Evolutionary conservation across 2,329 filamentous ascomycete species (phyloP), one percentile per base, ranked within the genome.

Genomic region (Ascochyta koolunga): DNA sequence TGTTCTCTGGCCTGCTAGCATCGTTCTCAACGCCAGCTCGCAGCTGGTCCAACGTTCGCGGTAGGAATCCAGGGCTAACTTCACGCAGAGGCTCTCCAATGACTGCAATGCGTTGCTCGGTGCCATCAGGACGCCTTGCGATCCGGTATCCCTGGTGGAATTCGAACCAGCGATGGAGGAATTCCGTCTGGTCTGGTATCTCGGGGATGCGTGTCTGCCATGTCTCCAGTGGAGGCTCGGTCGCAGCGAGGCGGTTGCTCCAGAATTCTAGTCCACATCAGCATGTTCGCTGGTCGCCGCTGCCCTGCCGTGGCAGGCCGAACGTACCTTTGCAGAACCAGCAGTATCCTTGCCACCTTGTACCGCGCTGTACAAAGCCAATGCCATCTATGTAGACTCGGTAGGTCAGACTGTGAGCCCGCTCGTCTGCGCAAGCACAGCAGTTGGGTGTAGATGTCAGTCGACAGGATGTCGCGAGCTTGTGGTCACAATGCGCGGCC

Each of bases 341-440:
- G 58, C 80, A 82, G 54, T 82, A 82, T 50, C 77, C 68, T 59
- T 82, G 77, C 79, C 79, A 81, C 33, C 80, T 61, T 5, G 75
- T 79, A 2, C 79, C 80, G 21, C 78, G 69, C 31, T 76, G 72
- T 5, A 81, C 79, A 37, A 78, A 79, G 9, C 80, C 80, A n/a
- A 81, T 70, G 18, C 80, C 80, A 49, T 81, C 80, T 33, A 82
- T 76, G 60, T 82, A 82, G 0, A 78, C 76, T 11, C 69, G 66
- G 55, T 82, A 82, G 0, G 75, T 72, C 2, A 71, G 62, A 3
- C 76, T 70, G 50, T 82, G 79, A 2, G 70, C 58, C 32, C 76
- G 67, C 46, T 71, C 68, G 54, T 78, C 76, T 9, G 70, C 70
- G 54, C 76, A 78, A 9, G 76, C 76, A 61, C 76, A 78, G 63